Base-by-base conservation (phyloP, 2,329 filamentous ascomycete genomes). In the Proliferodiscus dingleyae region DNA sequence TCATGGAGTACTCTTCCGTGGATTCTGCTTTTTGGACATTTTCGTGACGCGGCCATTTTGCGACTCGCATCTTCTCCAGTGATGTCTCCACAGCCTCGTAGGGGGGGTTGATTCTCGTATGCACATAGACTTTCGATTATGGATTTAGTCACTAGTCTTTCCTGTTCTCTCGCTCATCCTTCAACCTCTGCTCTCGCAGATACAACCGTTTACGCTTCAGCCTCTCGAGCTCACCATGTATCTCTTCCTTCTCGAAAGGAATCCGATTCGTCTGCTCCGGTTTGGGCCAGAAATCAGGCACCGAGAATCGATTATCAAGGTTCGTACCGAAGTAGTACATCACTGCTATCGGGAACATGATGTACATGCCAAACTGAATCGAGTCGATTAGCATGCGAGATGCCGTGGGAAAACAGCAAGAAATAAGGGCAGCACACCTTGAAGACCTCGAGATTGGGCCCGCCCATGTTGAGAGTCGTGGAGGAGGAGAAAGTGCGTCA, bases 311-410 rank as follows among this genome's bases (percentile, higher is more conserved):
- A 56, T 85, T 78, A 69, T 98, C 93, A 64, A 98, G 87, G 68
- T 98, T 98, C 46, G 90, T 95, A 65, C 93, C 93, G 68, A 97
- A 98, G 74, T 98, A 98, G 77, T 94, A 97, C 93, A 98, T 98
- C 75, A 93, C 90, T 60, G 88, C 89, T 62, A 98, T 97, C 15
- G 93, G 93, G 71, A 98, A 98, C 78, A 96, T 85, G 72, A 98
- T 84, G 73, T 98, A 98, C 78, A 94, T 87, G 72, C 91, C 90
- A 68, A 98, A 98, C 91, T 96, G 52, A 46, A 34, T 5, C 24
- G 11, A 37, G 28, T n/a, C 26, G 37, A 22, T 51, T 42, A 51
- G 37, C n/a, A 33, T 28, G 39, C n/a, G 41, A 13, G 40, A 37
- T n/a, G 41, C 23, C 47, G 47, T 26, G 29, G 32, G 23, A 13